These are phyloP conservation scores for Testicularia cyperi DNA, from an alignment of 1,284 basidiomycete species.

Conservation along the genomic window DNA sequence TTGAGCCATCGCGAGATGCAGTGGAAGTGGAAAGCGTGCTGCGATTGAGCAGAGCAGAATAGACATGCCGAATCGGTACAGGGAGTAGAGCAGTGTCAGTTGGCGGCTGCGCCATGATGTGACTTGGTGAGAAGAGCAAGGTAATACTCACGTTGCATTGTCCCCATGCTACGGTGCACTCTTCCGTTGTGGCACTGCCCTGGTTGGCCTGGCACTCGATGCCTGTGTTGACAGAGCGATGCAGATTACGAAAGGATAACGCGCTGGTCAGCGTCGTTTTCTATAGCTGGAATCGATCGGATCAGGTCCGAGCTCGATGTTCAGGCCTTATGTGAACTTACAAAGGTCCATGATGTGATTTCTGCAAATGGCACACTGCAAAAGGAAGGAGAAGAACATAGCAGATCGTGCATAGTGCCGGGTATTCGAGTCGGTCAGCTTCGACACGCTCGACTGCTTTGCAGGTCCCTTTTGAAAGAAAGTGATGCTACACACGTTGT, in stretches of 20 bases:
- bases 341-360: conserved; percentile 61
- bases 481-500: conserved; percentile 47
- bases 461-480: neutral
- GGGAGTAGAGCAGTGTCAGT: too few relatives aligned
- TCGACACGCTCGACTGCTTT: too few relatives aligned
- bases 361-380: conserved; percentile 59
- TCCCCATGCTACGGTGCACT: conserved; percentile 98
- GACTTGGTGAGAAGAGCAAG: neutral
- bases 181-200: conserved; percentile 90
- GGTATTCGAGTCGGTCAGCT: too few relatives aligned
- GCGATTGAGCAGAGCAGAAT: too few relatives aligned
- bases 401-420: too few relatives aligned
- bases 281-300: neutral
- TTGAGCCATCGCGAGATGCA: conserved; percentile 99
- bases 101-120: too few relatives aligned
- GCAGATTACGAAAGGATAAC: too few relatives aligned
- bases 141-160: conserved; percentile 82
- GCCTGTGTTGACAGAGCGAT: conserved; percentile 68
- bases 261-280: too few relatives aligned
- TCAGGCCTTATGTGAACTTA: too few relatives aligned
- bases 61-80: too few relatives aligned
- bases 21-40: conserved; percentile 99
- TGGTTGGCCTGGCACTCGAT: conserved; percentile 99
- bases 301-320: too few relatives aligned
- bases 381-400: neutral